phyloP scores from a whole-genome alignment of 176 grass and related monocot genomes.

The Urochloa ruziziensis region DNA sequence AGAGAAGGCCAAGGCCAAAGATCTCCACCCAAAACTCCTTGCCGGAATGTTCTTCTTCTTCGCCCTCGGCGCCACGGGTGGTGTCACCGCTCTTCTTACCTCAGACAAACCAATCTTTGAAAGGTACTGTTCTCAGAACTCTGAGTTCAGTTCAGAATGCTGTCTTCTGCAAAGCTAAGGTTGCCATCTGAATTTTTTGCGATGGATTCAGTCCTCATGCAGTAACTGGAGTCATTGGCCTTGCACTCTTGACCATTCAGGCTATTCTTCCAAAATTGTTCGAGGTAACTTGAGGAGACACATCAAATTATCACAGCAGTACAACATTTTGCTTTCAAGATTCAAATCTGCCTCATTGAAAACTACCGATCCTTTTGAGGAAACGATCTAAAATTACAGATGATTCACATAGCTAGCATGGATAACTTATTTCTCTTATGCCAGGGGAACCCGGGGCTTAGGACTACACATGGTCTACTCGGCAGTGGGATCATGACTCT shows the following conservation, averaged over 20 bases:
- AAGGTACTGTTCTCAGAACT: conserved; percentile 51
- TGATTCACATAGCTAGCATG: not conserved
- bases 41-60: conserved; percentile 99
- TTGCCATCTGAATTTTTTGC: not conserved
- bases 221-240: conserved; percentile 62
- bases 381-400: not conserved
- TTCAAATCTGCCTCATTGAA: not conserved
- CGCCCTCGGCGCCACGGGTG: conserved; percentile 73
- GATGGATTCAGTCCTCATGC: conserved; percentile 70
- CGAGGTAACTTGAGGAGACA: conserved; percentile 40
- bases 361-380: not conserved
- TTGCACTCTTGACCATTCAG: conserved; percentile 67
- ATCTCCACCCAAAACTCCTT: conserved; percentile 89
- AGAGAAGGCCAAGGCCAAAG: conserved; percentile 91
- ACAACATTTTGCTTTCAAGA: not conserved
- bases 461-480: conserved; percentile 70
- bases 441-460: conserved; percentile 67
- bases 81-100: conserved; percentile 81
- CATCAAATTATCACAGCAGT: not conserved
- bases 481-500: conserved; percentile 94
- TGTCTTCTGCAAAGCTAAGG: conserved; percentile 6
- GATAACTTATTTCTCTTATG: not conserved
- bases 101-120: conserved; percentile 88
- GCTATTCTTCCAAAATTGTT: conserved; percentile 77
- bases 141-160: not conserved